Evolutionary conservation across 2,329 filamentous ascomycete genomes (phyloP).

Genomic region (Monilinia fructicola): DNA sequence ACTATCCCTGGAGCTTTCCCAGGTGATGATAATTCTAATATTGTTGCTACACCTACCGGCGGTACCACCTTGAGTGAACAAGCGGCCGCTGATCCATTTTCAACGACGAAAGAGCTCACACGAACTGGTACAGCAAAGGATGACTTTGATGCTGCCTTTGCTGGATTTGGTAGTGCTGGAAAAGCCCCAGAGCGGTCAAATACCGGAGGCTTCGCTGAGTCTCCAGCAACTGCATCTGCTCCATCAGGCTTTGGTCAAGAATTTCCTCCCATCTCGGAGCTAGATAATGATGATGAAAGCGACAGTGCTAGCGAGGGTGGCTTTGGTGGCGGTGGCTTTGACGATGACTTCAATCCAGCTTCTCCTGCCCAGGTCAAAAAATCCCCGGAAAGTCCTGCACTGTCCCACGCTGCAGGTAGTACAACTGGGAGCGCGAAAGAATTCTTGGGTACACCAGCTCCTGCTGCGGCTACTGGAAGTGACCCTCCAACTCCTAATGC

Average conservation of each 20-base stretch:
- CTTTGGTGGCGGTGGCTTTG: slow-evolving; percentile 61
- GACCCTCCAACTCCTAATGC: slow-evolving; percentile 53
- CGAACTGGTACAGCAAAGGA: slow-evolving; percentile 59
- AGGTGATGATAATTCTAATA: slow-evolving; percentile 46
- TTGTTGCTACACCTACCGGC: slow-evolving; percentile 50
- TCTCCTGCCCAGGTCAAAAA: slow-evolving; percentile 39
- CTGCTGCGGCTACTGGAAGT: slow-evolving; percentile 37
- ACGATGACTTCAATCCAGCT: slow-evolving; percentile 83
- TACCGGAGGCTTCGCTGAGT: slow-evolving; percentile 42
- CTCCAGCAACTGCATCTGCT: slow-evolving; percentile 45
- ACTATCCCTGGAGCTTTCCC: slow-evolving; percentile 55
- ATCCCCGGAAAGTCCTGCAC: slow-evolving; percentile 30
- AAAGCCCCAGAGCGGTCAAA: slow-evolving; percentile 53
- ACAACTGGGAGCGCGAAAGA: slow-evolving; percentile 38
- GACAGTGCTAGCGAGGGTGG: slow-evolving; percentile 76
- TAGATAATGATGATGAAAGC: slow-evolving; percentile 80
- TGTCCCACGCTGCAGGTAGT: slow-evolving; percentile 31
- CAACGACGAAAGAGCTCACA: slow-evolving; percentile 51
- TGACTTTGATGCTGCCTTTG: slow-evolving; percentile 84
- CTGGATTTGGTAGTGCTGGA: slow-evolving; percentile 60
- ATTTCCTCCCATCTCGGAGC: slow-evolving; percentile 89
- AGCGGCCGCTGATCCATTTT: slow-evolving; percentile 54
- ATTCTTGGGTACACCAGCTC: slow-evolving; percentile 35
- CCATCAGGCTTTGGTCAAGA: slow-evolving; percentile 65
- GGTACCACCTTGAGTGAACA: slow-evolving; percentile 49